Base-by-base conservation (phyloP, 148 eudicot species). In the Rhododendron ferrugineum region DNA sequence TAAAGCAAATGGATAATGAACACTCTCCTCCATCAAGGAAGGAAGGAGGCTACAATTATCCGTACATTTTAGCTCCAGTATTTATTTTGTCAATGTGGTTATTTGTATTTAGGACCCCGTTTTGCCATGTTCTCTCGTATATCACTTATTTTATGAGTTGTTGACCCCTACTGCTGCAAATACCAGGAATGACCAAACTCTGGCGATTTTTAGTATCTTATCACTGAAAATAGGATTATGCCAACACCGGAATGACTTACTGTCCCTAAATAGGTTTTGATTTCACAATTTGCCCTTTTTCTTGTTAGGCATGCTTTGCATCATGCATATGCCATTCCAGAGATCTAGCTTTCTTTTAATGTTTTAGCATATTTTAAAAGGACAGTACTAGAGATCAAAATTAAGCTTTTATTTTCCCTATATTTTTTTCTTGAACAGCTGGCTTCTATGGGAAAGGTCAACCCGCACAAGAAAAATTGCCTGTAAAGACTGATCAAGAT, bases 401-500 rank as follows among this genome's bases (percentile, higher is more conserved):
- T 26, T 26, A 11, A 47, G 36, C 32, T 66, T 26, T 26, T 66
- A 66, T 26, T 42, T 44, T 10, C 4, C 56, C 22, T 11, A 1
- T n/a, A 3, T 3, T 36, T 49, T 30, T 49, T 79, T 78, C 10
- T 16, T 83, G 80, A 88, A 81, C 88, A 94, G 98, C 87, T 83
- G 87, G 89, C 85, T 95, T 91, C 75, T 95, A 95, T 87, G 98
- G 96, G 78, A 90, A 88, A 85, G 87, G 87, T 42, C 76, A 44
- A 37, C 81, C 89, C 11, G 50, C 86, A 32, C 81, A 40, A 76
- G 86, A 87, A 82, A 90, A 89, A 84, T 83, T 91, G 36, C 95
- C 94, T 49, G 81, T 92, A 56, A 95, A 85, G 89, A 95, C 98
- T 60, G 98, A 95, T 89, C 94, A 93, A 88, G 96, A 95, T 79